phyloP scores from a whole-genome alignment of 2,329 filamentous ascomycete genomes.

The Delphinella strobiligena region DNA sequence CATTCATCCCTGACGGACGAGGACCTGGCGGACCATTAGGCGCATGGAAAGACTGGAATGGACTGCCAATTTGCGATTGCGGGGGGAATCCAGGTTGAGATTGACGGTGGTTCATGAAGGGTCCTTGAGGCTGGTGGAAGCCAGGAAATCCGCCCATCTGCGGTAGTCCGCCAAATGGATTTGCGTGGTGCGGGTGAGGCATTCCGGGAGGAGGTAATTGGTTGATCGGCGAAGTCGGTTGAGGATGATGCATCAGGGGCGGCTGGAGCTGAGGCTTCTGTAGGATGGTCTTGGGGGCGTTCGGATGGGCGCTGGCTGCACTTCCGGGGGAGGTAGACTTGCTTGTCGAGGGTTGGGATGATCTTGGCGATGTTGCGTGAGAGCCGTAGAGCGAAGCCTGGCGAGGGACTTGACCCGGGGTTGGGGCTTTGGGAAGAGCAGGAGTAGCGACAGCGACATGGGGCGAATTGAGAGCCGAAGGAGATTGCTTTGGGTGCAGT shows the following conservation, averaged over 20 bases:
- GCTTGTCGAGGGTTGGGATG: constrained; percentile 43
- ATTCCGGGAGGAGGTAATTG: constrained; percentile 43
- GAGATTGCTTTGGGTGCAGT: constrained; percentile 40
- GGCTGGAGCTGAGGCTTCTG: constrained; percentile 46
- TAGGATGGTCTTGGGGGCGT: constrained; percentile 49
- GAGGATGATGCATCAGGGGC: constrained; percentile 42
- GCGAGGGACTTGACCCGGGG: constrained; percentile 59
- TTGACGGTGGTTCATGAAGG: constrained; percentile 43
- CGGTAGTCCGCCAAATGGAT: constrained; percentile 32
- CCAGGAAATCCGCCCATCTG: constrained; percentile 42
- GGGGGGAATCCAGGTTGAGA: constrained; percentile 43
- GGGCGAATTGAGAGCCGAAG: constrained; percentile 56
- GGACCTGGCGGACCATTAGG: constrained; percentile 37
- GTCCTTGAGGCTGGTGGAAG: constrained; percentile 34
- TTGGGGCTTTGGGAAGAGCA: constrained; percentile 60
- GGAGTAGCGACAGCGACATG: constrained; percentile 71
- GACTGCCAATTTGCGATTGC: constrained; percentile 36
- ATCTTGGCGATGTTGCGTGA: constrained; percentile 55
- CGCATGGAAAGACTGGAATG: constrained; percentile 39
- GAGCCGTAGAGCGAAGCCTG: constrained; percentile 70
- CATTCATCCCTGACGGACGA: constrained; percentile 47
- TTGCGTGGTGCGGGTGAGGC: constrained; percentile 30
- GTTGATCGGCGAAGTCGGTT: constrained; percentile 44
- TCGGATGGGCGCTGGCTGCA: constrained; percentile 47
- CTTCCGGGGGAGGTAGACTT: constrained; percentile 48